Evolutionary conservation across 2,329 filamentous ascomycete species (phyloP).

Genomic region (Fusarium fujikuroi): DNA sequence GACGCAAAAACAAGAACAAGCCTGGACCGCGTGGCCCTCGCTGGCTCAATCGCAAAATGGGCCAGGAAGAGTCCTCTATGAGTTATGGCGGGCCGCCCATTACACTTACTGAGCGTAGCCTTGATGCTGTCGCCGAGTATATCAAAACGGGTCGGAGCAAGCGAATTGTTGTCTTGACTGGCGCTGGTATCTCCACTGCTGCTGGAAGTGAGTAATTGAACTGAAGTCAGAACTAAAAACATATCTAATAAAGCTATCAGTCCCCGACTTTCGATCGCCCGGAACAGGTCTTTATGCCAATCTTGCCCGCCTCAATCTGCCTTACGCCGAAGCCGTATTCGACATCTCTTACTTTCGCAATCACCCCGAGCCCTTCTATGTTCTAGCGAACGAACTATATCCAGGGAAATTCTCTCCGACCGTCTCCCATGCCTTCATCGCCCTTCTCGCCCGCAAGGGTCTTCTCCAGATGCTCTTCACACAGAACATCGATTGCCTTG

Average conservation of each 20-base stretch:
- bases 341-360: slow-evolving; percentile 88
- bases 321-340: slow-evolving; percentile 92
- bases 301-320: slow-evolving; percentile 84
- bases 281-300: slow-evolving; percentile 95
- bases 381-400: slow-evolving; percentile 90
- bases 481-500: slow-evolving; percentile 97
- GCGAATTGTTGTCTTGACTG: slow-evolving; percentile 87
- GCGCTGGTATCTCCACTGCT: slow-evolving; percentile 86
- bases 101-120: slow-evolving; percentile 73
- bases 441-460: slow-evolving; percentile 81
- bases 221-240: not conserved
- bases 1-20: slow-evolving; percentile 51
- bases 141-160: slow-evolving; percentile 76
- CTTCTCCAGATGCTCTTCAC: slow-evolving; percentile 89
- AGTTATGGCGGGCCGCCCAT: slow-evolving; percentile 71
- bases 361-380: slow-evolving; percentile 91
- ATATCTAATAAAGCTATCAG: slow-evolving; percentile 53
- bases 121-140: slow-evolving; percentile 81
- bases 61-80: slow-evolving; percentile 81
- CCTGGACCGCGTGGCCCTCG: slow-evolving; percentile 48
- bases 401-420: slow-evolving; percentile 91
- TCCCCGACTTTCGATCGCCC: slow-evolving; percentile 95
- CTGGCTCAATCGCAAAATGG: slow-evolving; percentile 71
- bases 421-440: slow-evolving; percentile 88
- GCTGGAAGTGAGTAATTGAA: slow-evolving; percentile 64